These are phyloP conservation scores for Aspergillus tubingensis DNA, from an alignment of 2,329 filamentous ascomycete species.

Conservation along the genomic window DNA sequence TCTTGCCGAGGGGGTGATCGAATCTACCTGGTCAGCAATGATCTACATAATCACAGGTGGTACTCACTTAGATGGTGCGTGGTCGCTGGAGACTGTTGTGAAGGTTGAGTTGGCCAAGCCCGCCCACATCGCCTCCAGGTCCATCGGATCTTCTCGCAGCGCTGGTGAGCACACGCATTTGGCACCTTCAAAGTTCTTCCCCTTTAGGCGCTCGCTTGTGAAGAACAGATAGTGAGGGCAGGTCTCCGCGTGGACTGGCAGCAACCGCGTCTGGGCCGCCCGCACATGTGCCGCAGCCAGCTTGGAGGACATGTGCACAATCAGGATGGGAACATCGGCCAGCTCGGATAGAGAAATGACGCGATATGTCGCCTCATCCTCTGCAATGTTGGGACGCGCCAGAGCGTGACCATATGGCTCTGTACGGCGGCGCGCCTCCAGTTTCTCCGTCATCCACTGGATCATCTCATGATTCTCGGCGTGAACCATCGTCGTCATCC, in stretches of 20 bases:
- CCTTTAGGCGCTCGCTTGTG: constrained; percentile 50
- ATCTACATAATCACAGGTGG: background rate
- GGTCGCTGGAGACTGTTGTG: constrained; percentile 55
- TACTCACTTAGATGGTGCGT: constrained; percentile 41
- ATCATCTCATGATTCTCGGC: constrained; percentile 43
- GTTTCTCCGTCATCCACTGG: background rate
- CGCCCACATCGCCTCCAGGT: constrained; percentile 55
- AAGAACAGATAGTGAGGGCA: constrained; percentile 62
- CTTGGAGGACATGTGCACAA: constrained; percentile 56
- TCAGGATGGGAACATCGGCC: constrained; percentile 54
- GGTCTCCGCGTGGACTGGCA: constrained; percentile 59
- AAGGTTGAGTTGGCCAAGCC: constrained; percentile 58
- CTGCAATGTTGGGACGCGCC: constrained; percentile 43
- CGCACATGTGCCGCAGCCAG: constrained; percentile 53
- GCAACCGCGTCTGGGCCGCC: constrained; percentile 52
- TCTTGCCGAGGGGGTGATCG: constrained; percentile 41
- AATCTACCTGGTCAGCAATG: constrained; percentile 1
- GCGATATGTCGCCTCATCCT: constrained; percentile 52
- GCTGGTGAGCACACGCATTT: constrained; percentile 59
- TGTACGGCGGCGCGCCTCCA: constrained; percentile 8
- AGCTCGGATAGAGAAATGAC: constrained; percentile 54
- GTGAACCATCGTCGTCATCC: constrained; percentile 52
- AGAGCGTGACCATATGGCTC: constrained; percentile 48
- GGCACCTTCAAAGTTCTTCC: constrained; percentile 47
- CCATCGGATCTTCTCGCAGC: constrained; percentile 48